These are phyloP conservation scores for Cladosporium sp. DNA, from an alignment of 2,329 filamentous ascomycete genomes.

Conservation along the genomic window DNA sequence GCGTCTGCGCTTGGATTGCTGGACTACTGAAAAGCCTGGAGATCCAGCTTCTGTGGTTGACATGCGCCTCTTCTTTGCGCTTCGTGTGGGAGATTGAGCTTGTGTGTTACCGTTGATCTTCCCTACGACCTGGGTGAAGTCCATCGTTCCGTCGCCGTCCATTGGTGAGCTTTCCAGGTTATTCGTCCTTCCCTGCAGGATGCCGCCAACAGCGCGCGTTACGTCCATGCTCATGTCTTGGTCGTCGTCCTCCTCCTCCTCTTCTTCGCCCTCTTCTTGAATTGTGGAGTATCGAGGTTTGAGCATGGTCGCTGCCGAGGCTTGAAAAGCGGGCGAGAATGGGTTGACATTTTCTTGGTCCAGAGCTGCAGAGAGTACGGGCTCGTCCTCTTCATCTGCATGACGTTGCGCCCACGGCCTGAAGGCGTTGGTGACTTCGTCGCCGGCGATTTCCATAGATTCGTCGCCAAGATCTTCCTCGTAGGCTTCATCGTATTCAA, in stretches of 20 bases:
- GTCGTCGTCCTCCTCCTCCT: conserved; percentile 49
- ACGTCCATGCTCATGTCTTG: conserved; percentile 91
- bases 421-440: conserved; percentile 74
- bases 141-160: conserved; percentile 53
- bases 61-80: conserved; percentile 45
- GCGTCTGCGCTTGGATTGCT: conserved; percentile 39
- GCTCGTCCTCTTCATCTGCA: conserved; percentile 33
- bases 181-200: conserved; percentile 55
- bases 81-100: conserved; percentile 33
- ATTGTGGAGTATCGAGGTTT: conserved; percentile 27
- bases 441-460: conserved; percentile 57
- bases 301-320: conserved; percentile 28
- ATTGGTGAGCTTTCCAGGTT: conserved; percentile 39
- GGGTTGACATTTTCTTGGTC: conserved; percentile 55
- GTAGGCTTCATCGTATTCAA: conserved; percentile 61
- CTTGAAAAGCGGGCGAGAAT: conserved; percentile 48
- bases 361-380: conserved; percentile 28
- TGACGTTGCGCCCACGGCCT: conserved; percentile 67
- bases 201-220: conserved; percentile 77
- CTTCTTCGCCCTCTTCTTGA: conserved; percentile 50
- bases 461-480: conserved; percentile 54
- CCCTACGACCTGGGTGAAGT: conserved; percentile 57
- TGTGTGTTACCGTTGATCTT: conserved; percentile 43
- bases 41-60: conserved; percentile 41
- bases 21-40: conserved; percentile 25